Conservation (phyloP, 116 monocot genomes). For the Phalaenopsis hybrid region DNA sequence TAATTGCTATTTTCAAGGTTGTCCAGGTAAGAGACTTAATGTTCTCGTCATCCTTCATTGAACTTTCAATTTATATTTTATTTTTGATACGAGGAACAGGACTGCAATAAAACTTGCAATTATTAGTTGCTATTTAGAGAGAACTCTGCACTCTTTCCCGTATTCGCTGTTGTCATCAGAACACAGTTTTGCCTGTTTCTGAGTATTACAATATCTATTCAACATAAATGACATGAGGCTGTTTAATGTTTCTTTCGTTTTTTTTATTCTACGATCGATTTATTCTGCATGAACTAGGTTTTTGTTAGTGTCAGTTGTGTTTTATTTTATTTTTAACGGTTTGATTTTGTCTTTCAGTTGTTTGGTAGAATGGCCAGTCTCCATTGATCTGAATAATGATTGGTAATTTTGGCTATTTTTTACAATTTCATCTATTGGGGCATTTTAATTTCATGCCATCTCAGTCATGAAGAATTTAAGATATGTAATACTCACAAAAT, state of each 20-base stretch:
- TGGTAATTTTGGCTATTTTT: background rate
- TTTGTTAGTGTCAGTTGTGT: background rate
- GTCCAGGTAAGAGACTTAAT: slow-evolving; percentile 57
- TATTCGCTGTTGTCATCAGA: background rate
- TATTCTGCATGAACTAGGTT: background rate
- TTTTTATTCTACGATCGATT: background rate
- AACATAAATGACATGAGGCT: background rate
- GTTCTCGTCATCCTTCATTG: background rate
- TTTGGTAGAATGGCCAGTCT: background rate
- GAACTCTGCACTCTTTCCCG: background rate
- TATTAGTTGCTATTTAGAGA: background rate
- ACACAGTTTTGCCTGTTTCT: background rate
- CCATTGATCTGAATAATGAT: background rate
- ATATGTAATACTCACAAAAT: background rate
- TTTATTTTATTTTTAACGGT: background rate
- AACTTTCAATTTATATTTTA: background rate
- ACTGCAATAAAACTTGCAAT: background rate
- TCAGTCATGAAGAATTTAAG: background rate
- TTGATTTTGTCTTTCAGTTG: background rate
- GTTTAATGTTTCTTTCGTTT: background rate
- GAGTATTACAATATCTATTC: background rate
- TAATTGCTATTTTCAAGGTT: slow-evolving; percentile 78
- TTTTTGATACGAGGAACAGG: background rate
- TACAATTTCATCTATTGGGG: background rate
- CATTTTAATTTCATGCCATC: background rate